Percentiles rank a stretch among this genome's conserved stretches.
Evolutionary conservation across 768 basidiomycete species (phyloP).

Genomic region (Naganishia vishniacii): DNA sequence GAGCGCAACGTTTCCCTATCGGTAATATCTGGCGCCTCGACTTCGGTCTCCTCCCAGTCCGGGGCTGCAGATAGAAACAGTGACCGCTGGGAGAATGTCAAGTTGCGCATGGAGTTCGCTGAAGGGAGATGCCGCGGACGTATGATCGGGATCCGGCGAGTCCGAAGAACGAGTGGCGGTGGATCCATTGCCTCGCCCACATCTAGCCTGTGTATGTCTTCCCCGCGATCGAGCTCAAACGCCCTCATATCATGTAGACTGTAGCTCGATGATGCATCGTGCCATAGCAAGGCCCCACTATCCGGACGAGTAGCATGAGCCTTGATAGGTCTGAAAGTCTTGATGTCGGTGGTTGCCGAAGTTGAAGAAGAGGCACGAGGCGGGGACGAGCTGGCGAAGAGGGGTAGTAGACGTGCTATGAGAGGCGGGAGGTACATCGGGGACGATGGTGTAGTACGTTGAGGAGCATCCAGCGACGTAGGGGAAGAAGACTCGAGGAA

Average conservation of each 20-base stretch:
- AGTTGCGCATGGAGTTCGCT: neutral
- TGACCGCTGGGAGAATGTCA: neutral
- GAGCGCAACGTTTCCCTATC: constrained; percentile 66
- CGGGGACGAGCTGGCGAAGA: constrained; percentile 17
- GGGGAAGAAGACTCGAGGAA: neutral
- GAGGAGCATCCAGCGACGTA: neutral
- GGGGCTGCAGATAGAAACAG: constrained; percentile 1
- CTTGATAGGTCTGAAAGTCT: constrained; percentile 40
- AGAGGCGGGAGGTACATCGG: constrained; percentile 21
- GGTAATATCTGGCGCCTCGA: constrained; percentile 65
- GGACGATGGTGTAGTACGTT: too few species aligned
- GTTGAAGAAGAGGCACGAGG: neutral
- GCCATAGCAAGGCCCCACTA: constrained; percentile 18
- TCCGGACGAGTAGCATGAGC: constrained; percentile 34
- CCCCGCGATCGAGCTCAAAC: neutral
- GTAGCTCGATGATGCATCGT: constrained; percentile 17
- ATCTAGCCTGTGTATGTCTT: neutral
- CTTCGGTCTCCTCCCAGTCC: constrained; percentile 63
- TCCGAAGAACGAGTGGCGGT: constrained; percentile 1
- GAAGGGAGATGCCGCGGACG: neutral
- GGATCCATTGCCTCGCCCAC: constrained; percentile 4
- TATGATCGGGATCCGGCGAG: neutral
- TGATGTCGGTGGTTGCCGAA: neutral
- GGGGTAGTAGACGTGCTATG: constrained; percentile 34
- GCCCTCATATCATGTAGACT: constrained; percentile 1